Evolutionary conservation across 257 asterid genomes (phyloP).

Genomic region (Cruciata laevipes): DNA sequence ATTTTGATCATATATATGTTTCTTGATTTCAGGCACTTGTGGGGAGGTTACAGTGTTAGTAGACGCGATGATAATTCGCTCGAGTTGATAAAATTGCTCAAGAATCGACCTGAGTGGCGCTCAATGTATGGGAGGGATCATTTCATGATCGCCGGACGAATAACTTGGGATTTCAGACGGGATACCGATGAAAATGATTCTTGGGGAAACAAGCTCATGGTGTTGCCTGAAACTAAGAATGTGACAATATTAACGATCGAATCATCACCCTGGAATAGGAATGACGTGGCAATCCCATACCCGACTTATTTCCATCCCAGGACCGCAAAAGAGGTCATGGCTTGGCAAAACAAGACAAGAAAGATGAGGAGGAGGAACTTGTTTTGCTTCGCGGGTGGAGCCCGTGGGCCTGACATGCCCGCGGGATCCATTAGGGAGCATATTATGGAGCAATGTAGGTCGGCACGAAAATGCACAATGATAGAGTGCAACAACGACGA

Average conservation of each 20-base stretch:
- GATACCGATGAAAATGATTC: conserved; percentile 26
- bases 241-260: conserved; percentile 69
- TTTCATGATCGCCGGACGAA: conserved; percentile 63
- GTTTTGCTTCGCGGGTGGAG: conserved; percentile 63
- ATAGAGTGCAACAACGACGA: conserved; percentile 41
- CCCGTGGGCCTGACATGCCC: conserved; percentile 49
- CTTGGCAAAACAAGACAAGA: conserved; percentile 57
- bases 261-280: conserved; percentile 75
- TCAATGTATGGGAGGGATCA: conserved; percentile 65
- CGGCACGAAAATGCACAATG: conserved; percentile 37
- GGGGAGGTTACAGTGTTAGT: conserved; percentile 30
- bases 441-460: conserved; percentile 59
- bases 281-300: conserved; percentile 77
- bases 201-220: conserved; percentile 81
- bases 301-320: conserved; percentile 90
- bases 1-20: background rate
- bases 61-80: conserved; percentile 38
- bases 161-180: conserved; percentile 79
- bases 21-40: background rate
- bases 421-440: conserved; percentile 51
- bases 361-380: conserved; percentile 34
- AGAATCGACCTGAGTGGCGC: conserved; percentile 49
- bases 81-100: conserved; percentile 33
- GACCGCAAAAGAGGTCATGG: conserved; percentile 31
- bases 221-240: conserved; percentile 50